A percentile compares a stretch with the other conserved stretches of the same genome.
Conservation (phyloP, 768 basidiomycete genomes). For the Leccinum uliginosum region DNA sequence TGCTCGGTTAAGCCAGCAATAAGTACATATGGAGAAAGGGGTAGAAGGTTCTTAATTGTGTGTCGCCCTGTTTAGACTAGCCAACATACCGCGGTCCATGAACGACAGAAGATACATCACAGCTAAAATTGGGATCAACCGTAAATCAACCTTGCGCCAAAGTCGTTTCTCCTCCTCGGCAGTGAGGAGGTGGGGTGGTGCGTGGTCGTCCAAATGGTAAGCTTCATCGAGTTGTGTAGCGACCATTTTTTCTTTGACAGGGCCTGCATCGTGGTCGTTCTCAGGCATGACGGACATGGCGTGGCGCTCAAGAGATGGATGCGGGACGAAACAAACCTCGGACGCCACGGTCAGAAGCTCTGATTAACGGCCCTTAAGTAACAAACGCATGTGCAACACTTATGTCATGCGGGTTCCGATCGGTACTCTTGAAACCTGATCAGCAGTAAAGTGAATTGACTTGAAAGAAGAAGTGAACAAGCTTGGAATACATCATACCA, state of each 20-base stretch:
- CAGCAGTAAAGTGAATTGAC: background rate
- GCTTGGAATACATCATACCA: background rate
- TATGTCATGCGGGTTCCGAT: background rate
- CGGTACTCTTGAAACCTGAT: background rate
- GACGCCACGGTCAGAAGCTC: background rate
- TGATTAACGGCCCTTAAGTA: background rate
- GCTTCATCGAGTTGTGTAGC: background rate
- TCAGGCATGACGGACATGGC: background rate
- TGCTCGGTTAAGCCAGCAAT: constrained; percentile 14
- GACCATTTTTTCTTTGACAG: background rate
- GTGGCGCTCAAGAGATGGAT: background rate
- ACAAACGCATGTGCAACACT: background rate
- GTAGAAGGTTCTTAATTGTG: background rate
- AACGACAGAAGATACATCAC: constrained; percentile 62
- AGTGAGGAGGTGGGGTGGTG: constrained; percentile 6
- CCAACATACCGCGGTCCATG: constrained; percentile 52
- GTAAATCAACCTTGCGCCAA: constrained; percentile 55
- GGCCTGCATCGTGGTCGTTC: background rate
- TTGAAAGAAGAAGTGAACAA: background rate
- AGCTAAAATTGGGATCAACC: constrained; percentile 54
- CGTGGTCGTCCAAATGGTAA: background rate
- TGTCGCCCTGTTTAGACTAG: background rate
- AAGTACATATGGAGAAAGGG: background rate
- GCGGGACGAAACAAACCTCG: background rate
- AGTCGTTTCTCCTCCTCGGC: constrained; percentile 46